These are phyloP conservation scores for Myxozyma neotropica DNA, from an alignment of 805 yeast genomes.

Conservation along the genomic window DNA sequence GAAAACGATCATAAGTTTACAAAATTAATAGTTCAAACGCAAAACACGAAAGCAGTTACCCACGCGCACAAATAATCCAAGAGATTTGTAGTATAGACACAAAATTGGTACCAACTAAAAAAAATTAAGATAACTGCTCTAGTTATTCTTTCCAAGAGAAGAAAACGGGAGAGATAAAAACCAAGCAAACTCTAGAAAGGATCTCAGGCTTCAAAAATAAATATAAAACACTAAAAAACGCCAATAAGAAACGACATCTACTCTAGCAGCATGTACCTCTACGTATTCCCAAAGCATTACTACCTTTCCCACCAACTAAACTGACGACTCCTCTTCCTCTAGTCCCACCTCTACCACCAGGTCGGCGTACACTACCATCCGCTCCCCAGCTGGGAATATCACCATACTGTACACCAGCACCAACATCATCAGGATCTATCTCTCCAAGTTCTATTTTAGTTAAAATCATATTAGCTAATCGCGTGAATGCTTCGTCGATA, in stretches of 20 bases:
- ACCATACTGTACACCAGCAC: constrained; percentile 57
- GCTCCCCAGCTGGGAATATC: constrained; percentile 48
- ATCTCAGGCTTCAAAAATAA: background rate
- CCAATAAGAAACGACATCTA: background rate
- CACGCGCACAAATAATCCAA: background rate
- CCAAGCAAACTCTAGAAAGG: no score
- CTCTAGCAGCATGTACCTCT: constrained; percentile 28
- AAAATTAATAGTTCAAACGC: background rate
- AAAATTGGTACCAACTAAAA: background rate
- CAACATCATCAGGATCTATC: constrained; percentile 52
- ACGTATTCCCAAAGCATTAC: constrained; percentile 33
- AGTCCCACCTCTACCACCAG: constrained; percentile 14
- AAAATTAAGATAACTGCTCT: no score
- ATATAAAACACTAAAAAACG: background rate
- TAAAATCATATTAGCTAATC: constrained; percentile 47
- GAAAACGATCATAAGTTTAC: background rate
- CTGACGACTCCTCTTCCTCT: constrained; percentile 33
- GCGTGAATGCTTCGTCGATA: constrained; percentile 47
- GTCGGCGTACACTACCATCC: constrained; percentile 20
- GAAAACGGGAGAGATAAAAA: no score
- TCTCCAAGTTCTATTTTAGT: constrained; percentile 53
- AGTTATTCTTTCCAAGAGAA: no score
- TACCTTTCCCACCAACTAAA: constrained; percentile 34
- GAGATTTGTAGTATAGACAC: background rate
- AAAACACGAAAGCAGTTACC: background rate